Evolutionary conservation across 2,329 filamentous ascomycete genomes (phyloP), one percentile per base, ranked within the genome.

Genomic region (Scorias spongiosa): DNA sequence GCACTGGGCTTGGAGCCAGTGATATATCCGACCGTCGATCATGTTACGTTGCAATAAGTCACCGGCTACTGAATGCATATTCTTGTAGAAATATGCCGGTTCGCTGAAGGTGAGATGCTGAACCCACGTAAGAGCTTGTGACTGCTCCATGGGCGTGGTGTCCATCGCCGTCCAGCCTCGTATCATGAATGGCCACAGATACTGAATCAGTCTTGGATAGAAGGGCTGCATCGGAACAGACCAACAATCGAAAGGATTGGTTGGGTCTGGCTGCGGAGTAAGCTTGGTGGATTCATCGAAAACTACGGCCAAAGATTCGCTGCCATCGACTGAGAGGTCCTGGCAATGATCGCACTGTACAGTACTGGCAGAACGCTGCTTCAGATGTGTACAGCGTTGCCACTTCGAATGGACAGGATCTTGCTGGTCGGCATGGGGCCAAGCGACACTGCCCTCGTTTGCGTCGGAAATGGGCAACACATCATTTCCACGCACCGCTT

Each of bases 61-160:
- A 20, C 41, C 41, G n/a, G 42, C 41, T n/a, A 42, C 41, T 1
- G 48, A 49, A 10, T 48, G 42, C 39, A 48, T 40, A 30, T 49
- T 49, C 39, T 45, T 46, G 43, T 46, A 49, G 42, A 49, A 49
- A 36, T 48, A 49, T 30, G 32, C 26, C 5, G 46, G 41, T 11
- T 44, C 44, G 10, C 20, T 45, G 43, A 43, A 42, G 18, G 43
- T 47, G 28, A 48, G 34, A 10, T 40, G 48, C 29, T 48, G 43
- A 8, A 48, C 46, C 48, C 48, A 49, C 9, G 18, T 11, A 11
- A 49, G 20, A 12, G 44, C 43, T 14, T 37, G 20, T 10, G 39
- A 36, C 9, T 36, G 32, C 9, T 36, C 32, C 32, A 15, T 5
- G 4, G 32, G 32, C 3, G 32, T 12, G 32, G 15, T 5, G 5